Evolutionary conservation across 164 flowering plant species (phyloP).

Genomic region (Cinnamomum micranthum): DNA sequence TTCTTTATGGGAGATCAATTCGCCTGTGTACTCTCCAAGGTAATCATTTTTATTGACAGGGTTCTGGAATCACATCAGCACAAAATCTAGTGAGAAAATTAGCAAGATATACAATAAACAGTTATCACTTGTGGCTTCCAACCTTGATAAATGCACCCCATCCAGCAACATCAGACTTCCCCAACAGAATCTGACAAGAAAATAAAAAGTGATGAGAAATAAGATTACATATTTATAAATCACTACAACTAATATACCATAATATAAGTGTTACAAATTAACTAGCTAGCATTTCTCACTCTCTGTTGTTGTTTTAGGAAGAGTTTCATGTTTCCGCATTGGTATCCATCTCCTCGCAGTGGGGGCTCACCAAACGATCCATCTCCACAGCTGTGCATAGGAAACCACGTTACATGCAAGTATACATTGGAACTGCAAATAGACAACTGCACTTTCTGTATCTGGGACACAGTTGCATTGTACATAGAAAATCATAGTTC

Average conservation of each 20-base stretch:
- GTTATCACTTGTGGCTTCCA: background rate
- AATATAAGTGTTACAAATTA: background rate
- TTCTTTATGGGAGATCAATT: slow-evolving; percentile 84
- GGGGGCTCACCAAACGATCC: slow-evolving; percentile 83
- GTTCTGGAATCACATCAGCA: slow-evolving; percentile 47
- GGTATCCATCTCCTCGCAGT: slow-evolving; percentile 68
- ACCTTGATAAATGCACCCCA: slow-evolving; percentile 99
- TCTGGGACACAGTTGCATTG: background rate
- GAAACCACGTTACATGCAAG: background rate
- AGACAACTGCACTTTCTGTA: background rate
- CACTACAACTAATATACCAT: background rate
- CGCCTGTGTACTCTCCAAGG: slow-evolving; percentile 99
- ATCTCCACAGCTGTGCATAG: slow-evolving; percentile 79
- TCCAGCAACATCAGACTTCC: slow-evolving; percentile 92
- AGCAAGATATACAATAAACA: background rate
- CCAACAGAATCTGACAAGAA: slow-evolving; percentile 65
- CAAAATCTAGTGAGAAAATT: slow-evolving; percentile 10
- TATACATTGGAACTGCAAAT: background rate
- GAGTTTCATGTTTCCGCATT: slow-evolving; percentile 96
- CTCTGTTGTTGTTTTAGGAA: slow-evolving; percentile 86
- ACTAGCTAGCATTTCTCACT: slow-evolving; percentile 37
- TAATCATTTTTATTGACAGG: slow-evolving; percentile 87
- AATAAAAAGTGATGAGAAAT: background rate
- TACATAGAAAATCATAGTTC: too few relatives aligned
- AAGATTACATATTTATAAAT: background rate